Percentiles rank a stretch among this genome's conserved stretches.
These are phyloP conservation scores for Backusella sp. DNA, from an alignment of 192 early-diverging fungal genomes.

Conservation along the genomic window DNA sequence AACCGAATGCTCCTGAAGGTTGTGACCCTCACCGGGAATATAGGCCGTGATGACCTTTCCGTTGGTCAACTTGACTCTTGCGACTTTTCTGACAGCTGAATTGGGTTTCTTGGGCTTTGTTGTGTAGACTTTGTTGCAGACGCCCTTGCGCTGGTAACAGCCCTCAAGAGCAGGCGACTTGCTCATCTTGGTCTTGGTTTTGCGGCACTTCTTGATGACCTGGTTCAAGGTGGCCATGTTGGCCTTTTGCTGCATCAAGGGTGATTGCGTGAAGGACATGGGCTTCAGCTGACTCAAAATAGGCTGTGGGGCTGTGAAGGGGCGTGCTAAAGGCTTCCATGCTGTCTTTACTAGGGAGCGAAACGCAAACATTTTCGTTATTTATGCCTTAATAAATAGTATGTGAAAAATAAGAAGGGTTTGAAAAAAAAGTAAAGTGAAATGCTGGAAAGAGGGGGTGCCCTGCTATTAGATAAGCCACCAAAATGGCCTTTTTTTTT, in stretches of 20 bases:
- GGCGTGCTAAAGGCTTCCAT: not conserved
- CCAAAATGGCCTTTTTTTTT: not conserved
- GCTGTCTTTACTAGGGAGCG: constrained; percentile 11
- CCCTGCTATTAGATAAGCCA: not conserved
- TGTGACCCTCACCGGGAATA: constrained; percentile 98
- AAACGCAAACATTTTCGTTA: constrained; percentile 3
- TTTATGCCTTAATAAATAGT: not conserved
- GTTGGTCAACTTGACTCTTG: constrained; percentile 89
- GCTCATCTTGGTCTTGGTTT: constrained; percentile 59
- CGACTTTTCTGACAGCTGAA: constrained; percentile 94
- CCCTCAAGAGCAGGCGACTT: constrained; percentile 83
- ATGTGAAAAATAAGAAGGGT: not conserved
- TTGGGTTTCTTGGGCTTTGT: constrained; percentile 99
- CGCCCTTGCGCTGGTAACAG: constrained; percentile 89
- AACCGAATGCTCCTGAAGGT: constrained; percentile 96
- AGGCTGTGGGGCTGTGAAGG: not conserved
- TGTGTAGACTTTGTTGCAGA: constrained; percentile 93
- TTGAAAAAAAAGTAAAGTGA: not conserved
- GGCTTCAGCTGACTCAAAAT: constrained; percentile 15
- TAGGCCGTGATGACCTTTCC: constrained; percentile 92
- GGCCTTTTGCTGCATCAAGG: constrained; percentile 19
- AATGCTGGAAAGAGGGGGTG: not conserved
- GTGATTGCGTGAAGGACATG: not conserved
- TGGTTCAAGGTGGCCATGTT: constrained; percentile 91
- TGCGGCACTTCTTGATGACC: constrained; percentile 83